Base-by-base conservation (phyloP, 2,329 filamentous ascomycete genomes). In the Pezicula neosporulosa region DNA sequence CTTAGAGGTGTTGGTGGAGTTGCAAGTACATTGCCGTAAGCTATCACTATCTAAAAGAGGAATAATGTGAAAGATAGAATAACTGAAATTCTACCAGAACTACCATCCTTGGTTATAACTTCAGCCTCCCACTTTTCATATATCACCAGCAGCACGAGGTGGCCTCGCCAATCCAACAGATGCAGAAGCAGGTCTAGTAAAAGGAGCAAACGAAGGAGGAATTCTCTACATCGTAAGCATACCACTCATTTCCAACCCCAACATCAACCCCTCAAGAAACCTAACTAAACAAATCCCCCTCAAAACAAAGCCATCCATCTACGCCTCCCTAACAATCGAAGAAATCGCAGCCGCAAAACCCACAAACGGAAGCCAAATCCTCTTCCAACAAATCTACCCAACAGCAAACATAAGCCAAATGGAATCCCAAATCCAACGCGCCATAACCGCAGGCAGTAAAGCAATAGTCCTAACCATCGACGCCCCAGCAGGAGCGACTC, bases 391-490 rank as follows among this genome's bases (percentile, higher is more conserved):
- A 39, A 39, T 39, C 37, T 39, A 39, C 18, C 37, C 18, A 7
- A n/a, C 18, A 8, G 37, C 37, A 8, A 39, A 39, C 15, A 39
- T 19, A 7, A 39, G n/a, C 37, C 9, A 10, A 13, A 39, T 39
- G 37, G 9, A 39, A 19, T 12, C 37, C 37, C 15, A 39, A 16
- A 47, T 51, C 12, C 18, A 24, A n/a, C 37, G 49, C n/a, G 49
- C 44, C 15, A 43, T 45, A 13, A 33, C 21, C 24, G 44, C 27
- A 37, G 39, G 39, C 16, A 24, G 33, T 8, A 51, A 51, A 30
- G 49, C 49, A 16, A 19, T 51, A 41, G 53, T 44, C 18, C 54
- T 35, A 44, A 47, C 15, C 24, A 37, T 48, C 39, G 53, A 58
- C 44, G 36, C 42, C 18, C 44, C 54, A 38, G 41, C 33, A 12